Percentiles rank a stretch among this genome's conserved stretches.
Conservation (phyloP, 1,284 basidiomycete species). For the Pseudozyma hubeiensis region DNA sequence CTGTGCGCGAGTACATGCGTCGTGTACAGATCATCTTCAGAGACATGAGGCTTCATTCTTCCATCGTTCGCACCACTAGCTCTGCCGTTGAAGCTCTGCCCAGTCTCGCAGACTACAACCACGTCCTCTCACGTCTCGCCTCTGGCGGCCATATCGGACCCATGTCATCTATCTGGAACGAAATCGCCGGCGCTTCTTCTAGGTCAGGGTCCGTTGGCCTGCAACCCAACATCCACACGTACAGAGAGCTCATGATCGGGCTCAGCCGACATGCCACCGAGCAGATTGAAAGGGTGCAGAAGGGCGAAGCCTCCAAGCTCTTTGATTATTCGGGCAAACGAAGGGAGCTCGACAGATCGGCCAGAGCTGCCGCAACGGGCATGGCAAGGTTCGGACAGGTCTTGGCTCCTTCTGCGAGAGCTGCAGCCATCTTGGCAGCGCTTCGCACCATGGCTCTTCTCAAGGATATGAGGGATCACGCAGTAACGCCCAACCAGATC, state of each 20-base stretch:
- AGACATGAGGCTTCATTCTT: conserved; percentile 47
- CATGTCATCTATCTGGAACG: conserved; percentile 58
- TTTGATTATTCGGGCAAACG: conserved; percentile 36
- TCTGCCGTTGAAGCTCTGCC: conserved; percentile 31
- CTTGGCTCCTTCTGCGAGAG: conserved; percentile 39
- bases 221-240: conserved; percentile 48
- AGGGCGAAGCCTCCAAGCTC: conserved; percentile 34
- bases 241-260: conserved; percentile 58
- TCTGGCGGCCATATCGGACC: conserved; percentile 51
- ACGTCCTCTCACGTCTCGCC: conserved; percentile 51
- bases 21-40: conserved; percentile 51
- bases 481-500: conserved; percentile 39
- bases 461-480: conserved; percentile 54
- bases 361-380: conserved; percentile 32
- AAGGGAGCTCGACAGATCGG: conserved; percentile 34
- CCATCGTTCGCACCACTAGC: conserved; percentile 25
- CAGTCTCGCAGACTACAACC: conserved; percentile 53
- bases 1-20: conserved; percentile 49
- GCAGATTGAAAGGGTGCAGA: conserved; percentile 50
- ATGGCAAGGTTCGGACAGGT: conserved; percentile 38
- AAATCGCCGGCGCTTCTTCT: conserved; percentile 32
- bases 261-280: conserved; percentile 53
- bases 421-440: conserved; percentile 48
- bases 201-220: conserved; percentile 14
- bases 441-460: conserved; percentile 51